phyloP scores from a whole-genome alignment of 2,329 filamentous ascomycete species.

The Fusarium incarnatum region DNA sequence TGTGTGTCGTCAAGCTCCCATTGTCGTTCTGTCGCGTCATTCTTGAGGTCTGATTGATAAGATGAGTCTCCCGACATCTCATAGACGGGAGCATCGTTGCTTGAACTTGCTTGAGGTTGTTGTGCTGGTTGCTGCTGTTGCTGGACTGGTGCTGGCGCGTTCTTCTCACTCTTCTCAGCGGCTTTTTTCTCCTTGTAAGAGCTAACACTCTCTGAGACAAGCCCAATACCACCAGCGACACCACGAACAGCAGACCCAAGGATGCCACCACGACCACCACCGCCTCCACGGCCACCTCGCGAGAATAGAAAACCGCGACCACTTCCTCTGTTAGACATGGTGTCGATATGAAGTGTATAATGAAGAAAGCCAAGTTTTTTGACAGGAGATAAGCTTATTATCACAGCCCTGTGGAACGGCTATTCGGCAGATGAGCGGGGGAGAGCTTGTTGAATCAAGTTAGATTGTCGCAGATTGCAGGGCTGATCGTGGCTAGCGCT shows the following conservation, averaged over 20 bases:
- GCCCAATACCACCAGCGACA: constrained; percentile 20
- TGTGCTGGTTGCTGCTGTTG: background rate
- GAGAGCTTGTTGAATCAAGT: background rate
- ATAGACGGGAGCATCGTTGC: background rate
- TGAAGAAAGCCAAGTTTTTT: background rate
- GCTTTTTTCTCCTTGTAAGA: constrained; percentile 15
- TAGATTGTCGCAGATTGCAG: background rate
- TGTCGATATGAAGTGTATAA: background rate
- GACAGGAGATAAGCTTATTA: background rate
- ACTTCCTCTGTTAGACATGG: constrained; percentile 10
- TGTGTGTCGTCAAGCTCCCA: constrained; percentile 23
- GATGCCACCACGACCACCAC: background rate
- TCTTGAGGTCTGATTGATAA: background rate
- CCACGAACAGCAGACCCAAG: constrained; percentile 17
- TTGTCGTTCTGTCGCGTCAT: constrained; percentile 1
- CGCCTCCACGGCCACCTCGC: background rate
- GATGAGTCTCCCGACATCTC: background rate
- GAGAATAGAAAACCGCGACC: constrained; percentile 9
- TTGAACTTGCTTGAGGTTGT: background rate
- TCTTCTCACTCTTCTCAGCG: constrained; percentile 1
- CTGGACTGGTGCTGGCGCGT: background rate
- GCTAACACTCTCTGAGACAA: constrained; percentile 18
- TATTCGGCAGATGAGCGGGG: constrained; percentile 15
- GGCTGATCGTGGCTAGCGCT: background rate
- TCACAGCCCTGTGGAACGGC: constrained; percentile 4